Percentiles rank a stretch among this genome's conserved stretches.
phyloP scores from a whole-genome alignment of 1,139 yeast species.

The Pichia sp. region DNA sequence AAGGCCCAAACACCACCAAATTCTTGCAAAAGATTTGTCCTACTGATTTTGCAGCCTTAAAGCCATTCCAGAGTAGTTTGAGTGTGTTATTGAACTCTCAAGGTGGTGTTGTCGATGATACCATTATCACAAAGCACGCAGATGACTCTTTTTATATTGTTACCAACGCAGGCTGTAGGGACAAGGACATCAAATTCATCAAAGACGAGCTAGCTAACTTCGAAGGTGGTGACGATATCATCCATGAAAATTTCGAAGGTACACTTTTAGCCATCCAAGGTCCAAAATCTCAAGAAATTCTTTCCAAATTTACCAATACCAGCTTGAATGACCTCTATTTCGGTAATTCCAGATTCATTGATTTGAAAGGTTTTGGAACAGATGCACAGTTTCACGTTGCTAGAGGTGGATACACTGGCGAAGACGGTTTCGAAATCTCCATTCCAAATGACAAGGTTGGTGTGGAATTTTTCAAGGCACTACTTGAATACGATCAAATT shows the following conservation, averaged over 20 bases:
- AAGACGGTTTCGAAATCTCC: slow-evolving; percentile 93
- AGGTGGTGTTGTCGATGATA: slow-evolving; percentile 90
- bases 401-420: slow-evolving; percentile 97
- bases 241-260: slow-evolving; percentile 62
- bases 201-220: slow-evolving; percentile 40
- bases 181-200: slow-evolving; percentile 65
- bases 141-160: slow-evolving; percentile 80
- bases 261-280: slow-evolving; percentile 90
- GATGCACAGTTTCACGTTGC: slow-evolving; percentile 57
- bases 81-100: slow-evolving; percentile 67
- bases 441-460: slow-evolving; percentile 59
- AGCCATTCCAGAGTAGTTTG: slow-evolving; percentile 58
- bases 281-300: slow-evolving; percentile 62
- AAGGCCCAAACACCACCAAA: slow-evolving; percentile 61
- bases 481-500: slow-evolving; percentile 43
- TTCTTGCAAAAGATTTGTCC: slow-evolving; percentile 81
- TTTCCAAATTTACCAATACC: slow-evolving; percentile 57
- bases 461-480: slow-evolving; percentile 50
- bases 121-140: slow-evolving; percentile 79
- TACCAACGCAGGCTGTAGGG: slow-evolving; percentile 96
- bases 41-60: slow-evolving; percentile 57
- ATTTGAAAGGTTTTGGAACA: slow-evolving; percentile 37
- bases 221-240: slow-evolving; percentile 34
- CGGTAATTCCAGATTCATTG: slow-evolving; percentile 60
- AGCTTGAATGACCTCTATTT: slow-evolving; percentile 60